Conservation (phyloP, 768 basidiomycete species). For the Chalciporus chontae region DNA sequence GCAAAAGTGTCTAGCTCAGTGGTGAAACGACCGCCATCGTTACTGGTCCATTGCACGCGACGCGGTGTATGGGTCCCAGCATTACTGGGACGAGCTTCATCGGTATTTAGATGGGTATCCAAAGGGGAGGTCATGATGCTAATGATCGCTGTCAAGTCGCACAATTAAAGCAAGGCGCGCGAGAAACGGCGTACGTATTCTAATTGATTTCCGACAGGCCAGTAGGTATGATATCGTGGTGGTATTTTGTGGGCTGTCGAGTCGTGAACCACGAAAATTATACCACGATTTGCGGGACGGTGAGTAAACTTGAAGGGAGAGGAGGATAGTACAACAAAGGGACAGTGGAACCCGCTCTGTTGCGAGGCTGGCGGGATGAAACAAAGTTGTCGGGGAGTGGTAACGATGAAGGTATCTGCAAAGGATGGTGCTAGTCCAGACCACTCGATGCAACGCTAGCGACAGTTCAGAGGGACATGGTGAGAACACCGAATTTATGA, state of each 20-base stretch:
- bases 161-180: background rate
- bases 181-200: too few relatives aligned
- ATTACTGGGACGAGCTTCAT: slow-evolving; percentile 11
- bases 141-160: slow-evolving; percentile 7
- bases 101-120: background rate
- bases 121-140: slow-evolving; percentile 20
- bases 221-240: background rate
- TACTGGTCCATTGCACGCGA: slow-evolving; percentile 50
- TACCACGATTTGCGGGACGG: background rate
- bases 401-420: background rate
- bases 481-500: slow-evolving; percentile 6
- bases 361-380: background rate
- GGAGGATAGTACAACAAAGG: background rate
- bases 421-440: background rate
- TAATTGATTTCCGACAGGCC: too few relatives aligned
- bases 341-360: background rate
- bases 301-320: background rate
- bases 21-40: slow-evolving; percentile 17
- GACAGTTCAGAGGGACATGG: slow-evolving; percentile 3
- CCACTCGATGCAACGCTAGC: background rate
- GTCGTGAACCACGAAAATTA: background rate
- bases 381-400: background rate
- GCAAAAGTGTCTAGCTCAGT: slow-evolving; percentile 2
- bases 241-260: background rate
- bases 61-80: slow-evolving; percentile 44